Evolutionary conservation across 2,329 filamentous ascomycete genomes (phyloP).

Genomic region (Diaporthe amygdali): DNA sequence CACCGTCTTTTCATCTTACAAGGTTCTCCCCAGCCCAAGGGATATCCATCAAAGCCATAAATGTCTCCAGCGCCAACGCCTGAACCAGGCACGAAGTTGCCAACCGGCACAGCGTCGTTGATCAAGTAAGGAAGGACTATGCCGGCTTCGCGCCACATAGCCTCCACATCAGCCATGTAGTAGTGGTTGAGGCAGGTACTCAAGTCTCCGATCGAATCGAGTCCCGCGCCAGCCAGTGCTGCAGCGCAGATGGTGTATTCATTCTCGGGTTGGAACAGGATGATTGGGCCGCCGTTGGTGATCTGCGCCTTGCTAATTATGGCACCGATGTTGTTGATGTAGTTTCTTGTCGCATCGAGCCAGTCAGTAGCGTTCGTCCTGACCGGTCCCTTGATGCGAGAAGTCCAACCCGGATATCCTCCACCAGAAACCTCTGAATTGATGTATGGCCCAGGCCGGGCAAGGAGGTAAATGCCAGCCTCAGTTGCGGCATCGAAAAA

Average conservation of each 20-base stretch:
- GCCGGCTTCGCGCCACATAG: constrained; percentile 56
- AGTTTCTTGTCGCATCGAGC: constrained; percentile 65
- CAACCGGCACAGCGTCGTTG: constrained; percentile 68
- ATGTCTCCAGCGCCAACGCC: constrained; percentile 60
- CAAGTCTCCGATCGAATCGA: neutral
- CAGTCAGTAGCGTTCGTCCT: constrained; percentile 62
- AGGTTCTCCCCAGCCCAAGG: constrained; percentile 61
- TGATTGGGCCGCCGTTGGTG: constrained; percentile 74
- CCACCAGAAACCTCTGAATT: constrained; percentile 68
- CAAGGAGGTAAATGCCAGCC: constrained; percentile 73
- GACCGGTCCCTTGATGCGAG: constrained; percentile 62
- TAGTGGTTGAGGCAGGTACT: constrained; percentile 31
- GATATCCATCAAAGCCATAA: constrained; percentile 67
- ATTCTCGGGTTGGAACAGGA: constrained; percentile 75
- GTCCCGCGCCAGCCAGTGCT: neutral
- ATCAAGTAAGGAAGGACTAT: constrained; percentile 78
- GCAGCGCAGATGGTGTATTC: constrained; percentile 56
- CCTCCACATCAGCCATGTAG: constrained; percentile 55
- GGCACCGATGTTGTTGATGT: constrained; percentile 59
- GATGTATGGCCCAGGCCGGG: constrained; percentile 34
- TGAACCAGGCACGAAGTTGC: constrained; percentile 68
- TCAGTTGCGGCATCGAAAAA: constrained; percentile 72
- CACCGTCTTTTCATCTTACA: constrained; percentile 58
- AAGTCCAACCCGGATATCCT: constrained; percentile 75
- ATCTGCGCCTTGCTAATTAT: constrained; percentile 73